Base-by-base conservation (phyloP, 1,139 yeast genomes). In the Barnettozyma hawaiiensis region DNA sequence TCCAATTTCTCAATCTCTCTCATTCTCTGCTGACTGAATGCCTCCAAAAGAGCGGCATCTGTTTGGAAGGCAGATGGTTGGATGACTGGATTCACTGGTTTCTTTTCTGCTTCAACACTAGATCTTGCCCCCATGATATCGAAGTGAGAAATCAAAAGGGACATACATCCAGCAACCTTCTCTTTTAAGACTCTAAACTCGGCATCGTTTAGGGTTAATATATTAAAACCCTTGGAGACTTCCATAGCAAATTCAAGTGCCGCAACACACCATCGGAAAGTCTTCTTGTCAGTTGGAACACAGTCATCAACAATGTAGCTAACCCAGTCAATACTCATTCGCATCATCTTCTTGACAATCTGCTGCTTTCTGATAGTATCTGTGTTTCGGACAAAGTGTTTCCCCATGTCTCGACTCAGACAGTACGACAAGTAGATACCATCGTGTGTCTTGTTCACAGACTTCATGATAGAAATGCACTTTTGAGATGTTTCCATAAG, bases 71-170 rank as follows among this genome's bases (percentile, higher is more conserved):
- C 64, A 29, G 59, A 64, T 5, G 67, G 63, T 40, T 63, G 58
- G 2, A 56, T 78, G 61, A 57, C 75, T 76, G 49, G 69, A 60
- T 47, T 67, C 62, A 56, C 68, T 66, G 48, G 58, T 58, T 71
- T 62, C 65, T 73, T 70, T 52, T 82, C 89, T 3, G 89, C 89
- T 47, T 86, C 94, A 26, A 33, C 18, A 7, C 59, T 57, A 5
- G 96, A 85, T 56, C 97, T 75, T 0, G 97, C 97, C 42, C 98
- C 98, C 96, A 92, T 92, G 45, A 92, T 89, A 65, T 92, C 98
- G 59, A 92, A 92, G 65, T 92, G 98, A 0, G 97, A 86, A 50
- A 92, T 90, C 49, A 92, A 71, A 42, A 92, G 69, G 2, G 97
- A 81, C 94, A 92, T 89, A 63, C 97, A 89, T 2, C 95, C 85